These are phyloP conservation scores for Oryza glumipatula DNA, from an alignment of 176 grass and related monocot genomes.

Conservation along the genomic window DNA sequence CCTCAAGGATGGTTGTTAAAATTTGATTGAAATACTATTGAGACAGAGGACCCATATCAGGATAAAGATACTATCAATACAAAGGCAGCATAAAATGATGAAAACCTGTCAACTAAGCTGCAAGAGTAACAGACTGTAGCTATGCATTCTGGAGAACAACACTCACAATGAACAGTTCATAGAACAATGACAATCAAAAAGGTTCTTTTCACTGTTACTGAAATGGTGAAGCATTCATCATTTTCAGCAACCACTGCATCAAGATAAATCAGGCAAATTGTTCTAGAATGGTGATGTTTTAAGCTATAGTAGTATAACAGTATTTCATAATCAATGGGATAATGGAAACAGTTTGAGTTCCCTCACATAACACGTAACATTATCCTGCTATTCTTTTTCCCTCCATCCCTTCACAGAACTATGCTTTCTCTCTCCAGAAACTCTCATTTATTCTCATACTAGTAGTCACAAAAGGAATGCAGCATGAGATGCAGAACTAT, in stretches of 20 bases:
- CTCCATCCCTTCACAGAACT: conserved; percentile 1
- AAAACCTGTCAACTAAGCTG: background rate
- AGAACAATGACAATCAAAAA: conserved; percentile 4
- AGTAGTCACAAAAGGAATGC: conserved; percentile 9
- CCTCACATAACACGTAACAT: background rate
- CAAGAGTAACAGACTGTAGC: conserved; percentile 2
- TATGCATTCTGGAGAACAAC: background rate
- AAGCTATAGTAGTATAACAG: background rate
- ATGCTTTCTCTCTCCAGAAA: background rate
- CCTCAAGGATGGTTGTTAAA: conserved; percentile 75
- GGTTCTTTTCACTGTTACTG: conserved; percentile 3
- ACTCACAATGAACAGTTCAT: conserved; percentile 19
- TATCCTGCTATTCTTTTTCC: conserved; percentile 6
- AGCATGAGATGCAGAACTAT: conserved; percentile 1
- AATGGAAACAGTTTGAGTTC: background rate
- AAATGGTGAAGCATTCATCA: conserved; percentile 13
- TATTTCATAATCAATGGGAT: background rate
- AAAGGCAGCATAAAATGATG: conserved; percentile 26
- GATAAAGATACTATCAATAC: conserved; percentile 10
- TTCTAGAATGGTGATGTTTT: conserved; percentile 10
- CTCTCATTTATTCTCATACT: background rate
- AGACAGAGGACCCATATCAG: conserved; percentile 44
- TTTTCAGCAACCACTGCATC: conserved; percentile 11
- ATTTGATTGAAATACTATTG: conserved; percentile 93
- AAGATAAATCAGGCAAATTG: conserved; percentile 7